Base-by-base conservation (phyloP, 2,329 filamentous ascomycete species). In the Trichoderma sp. region DNA sequence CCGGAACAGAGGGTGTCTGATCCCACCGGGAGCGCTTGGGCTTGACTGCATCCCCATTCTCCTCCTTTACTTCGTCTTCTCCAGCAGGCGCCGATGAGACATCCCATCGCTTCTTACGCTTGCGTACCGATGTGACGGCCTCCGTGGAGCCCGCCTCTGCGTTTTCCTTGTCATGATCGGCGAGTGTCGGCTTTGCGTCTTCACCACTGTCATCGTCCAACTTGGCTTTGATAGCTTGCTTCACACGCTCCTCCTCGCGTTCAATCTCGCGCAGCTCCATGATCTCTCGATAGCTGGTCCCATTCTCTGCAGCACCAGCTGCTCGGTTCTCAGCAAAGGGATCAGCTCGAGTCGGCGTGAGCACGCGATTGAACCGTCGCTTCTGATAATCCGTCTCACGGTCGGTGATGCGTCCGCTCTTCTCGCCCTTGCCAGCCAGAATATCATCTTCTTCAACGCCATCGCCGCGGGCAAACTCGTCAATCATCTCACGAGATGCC, bases 341-440 rank as follows among this genome's bases (percentile, higher is more conserved):
- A 79, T 97, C 94, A 73, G 91, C 93, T 78, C 94, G 91, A 9
- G 93, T 94, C 5, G 95, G 94, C 26, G 94, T 96, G 74, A 98
- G 86, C 67, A 89, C 91, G 73, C 96, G 94, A 80, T 97, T 91
- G 81, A 97, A 97, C 72, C 95, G 91, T 75, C 95, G 93, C 84
- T 97, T 97, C 83, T 99, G 97, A 80, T 99, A 99, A 79, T 98
- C 95, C 74, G 94, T 97, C 85, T 98, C 95, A 78, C 96, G 92
- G 79, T 97, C 95, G 73, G 91, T 87, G 79, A 99, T 98, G 77
- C 95, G 91, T 71, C 92, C 94, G 80, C 94, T 93, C 83, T 95
- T 93, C 85, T 98, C 96, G 76, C 89, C 88, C 76, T 91, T 90
- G 58, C 92, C 93, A 65, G 94, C 87, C 74, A 99, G 86, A 7